Conservation (phyloP, 164 flowering plant species). For the Warburgia ugandensis region DNA sequence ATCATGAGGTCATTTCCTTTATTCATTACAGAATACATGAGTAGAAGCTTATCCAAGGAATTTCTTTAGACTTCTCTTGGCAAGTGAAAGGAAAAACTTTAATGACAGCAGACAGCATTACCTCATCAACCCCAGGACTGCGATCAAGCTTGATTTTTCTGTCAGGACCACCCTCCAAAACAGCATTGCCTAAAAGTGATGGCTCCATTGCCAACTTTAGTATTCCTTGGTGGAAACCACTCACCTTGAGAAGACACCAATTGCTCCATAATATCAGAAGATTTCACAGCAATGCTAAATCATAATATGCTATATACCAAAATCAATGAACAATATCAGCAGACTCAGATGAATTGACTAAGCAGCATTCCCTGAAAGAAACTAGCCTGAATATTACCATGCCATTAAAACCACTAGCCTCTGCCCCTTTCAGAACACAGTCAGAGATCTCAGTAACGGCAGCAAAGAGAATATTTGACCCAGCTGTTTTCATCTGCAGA, state of each 20-base stretch:
- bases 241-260: slow-evolving; percentile 34
- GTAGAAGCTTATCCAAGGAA: not conserved
- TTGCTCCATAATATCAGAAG: not conserved
- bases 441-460: slow-evolving; percentile 90
- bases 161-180: slow-evolving; percentile 94
- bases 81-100: not conserved
- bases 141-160: slow-evolving; percentile 80
- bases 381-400: slow-evolving; percentile 61
- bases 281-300: not conserved
- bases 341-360: not conserved
- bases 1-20: too few relatives aligned
- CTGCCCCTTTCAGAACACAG: slow-evolving; percentile 87
- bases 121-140: slow-evolving; percentile 90
- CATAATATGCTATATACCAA: not conserved
- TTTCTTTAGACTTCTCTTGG: not conserved
- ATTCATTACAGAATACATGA: too few relatives aligned
- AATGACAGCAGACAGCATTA: slow-evolving; percentile 17
- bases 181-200: slow-evolving; percentile 64
- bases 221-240: slow-evolving; percentile 93
- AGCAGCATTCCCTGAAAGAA: not conserved
- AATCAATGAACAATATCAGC: not conserved
- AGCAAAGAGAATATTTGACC: slow-evolving; percentile 84
- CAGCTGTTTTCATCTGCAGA: slow-evolving; percentile 72
- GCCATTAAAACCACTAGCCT: slow-evolving; percentile 82
- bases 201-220: slow-evolving; percentile 94